Evolutionary conservation across 306 rosid species (phyloP).

Genomic region (Leucaena leucocephala): DNA sequence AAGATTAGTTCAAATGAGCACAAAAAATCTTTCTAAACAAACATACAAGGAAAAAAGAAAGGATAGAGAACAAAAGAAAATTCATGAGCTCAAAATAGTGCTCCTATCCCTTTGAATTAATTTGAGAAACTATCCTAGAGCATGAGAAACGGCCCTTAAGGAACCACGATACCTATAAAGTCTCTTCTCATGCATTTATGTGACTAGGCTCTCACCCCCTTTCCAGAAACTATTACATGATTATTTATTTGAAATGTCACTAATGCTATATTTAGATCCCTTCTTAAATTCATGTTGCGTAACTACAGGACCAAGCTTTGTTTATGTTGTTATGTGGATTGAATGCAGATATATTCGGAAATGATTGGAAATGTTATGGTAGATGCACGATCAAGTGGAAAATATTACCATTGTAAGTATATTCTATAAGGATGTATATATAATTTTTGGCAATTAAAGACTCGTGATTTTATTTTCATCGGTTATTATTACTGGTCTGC

Average conservation of each 20-base stretch:
- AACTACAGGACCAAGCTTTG: conserved; percentile 14
- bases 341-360: conserved; percentile 89
- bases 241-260: conserved; percentile 11
- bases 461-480: conserved; percentile 17
- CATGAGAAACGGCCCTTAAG: neutral
- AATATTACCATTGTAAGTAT: conserved; percentile 92
- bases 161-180: neutral
- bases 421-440: neutral
- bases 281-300: conserved; percentile 15
- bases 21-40: neutral
- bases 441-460: conserved; percentile 25
- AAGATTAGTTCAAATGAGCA: neutral
- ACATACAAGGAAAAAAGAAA: neutral
- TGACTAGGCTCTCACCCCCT: neutral
- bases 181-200: neutral
- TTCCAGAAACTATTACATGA: neutral
- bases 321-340: conserved; percentile 31
- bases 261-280: neutral
- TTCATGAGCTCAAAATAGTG: neutral
- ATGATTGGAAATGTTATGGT: conserved; percentile 99
- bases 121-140: neutral
- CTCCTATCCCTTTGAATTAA: neutral
- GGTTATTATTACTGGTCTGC: neutral
- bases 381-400: conserved; percentile 98
- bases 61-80: neutral